Evolutionary conservation across 768 basidiomycete genomes (phyloP), one percentile per base, ranked within the genome.

Genomic region (Mycena metata): DNA sequence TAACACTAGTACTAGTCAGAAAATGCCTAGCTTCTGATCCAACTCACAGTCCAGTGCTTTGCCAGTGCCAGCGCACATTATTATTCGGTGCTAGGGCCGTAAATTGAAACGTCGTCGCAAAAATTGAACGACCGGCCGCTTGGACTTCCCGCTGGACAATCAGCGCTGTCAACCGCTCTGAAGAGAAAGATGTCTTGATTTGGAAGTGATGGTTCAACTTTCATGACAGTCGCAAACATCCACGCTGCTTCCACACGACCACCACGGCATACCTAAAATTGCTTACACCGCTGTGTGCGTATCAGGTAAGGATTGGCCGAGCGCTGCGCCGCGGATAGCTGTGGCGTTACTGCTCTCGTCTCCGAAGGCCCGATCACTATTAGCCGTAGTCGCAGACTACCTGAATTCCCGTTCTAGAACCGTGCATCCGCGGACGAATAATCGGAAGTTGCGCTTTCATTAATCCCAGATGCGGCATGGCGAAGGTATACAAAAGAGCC

Each of bases 371-470:
- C 66, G 70, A 71, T 71, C 63, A 52, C 61, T 63, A 63, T 58
- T 67, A 67, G 70, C 58, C n/a, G 62, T 67, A 50, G 46, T 47
- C 45, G 43, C 52, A 60, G 26, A 39, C 55, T 21, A 21, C 45
- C 59, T 50, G 54, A 58, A 41, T 52, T 62, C 60, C 59, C 56
- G 62, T 58, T 67, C 70, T 67, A 62, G 66, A 67, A 71, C 66
- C 62, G 58, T 55, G 69, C 60, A 33, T 57, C 62, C 70, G 66
- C 70, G 70, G 70, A 52, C 66, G 66, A 71, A 58, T 36, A 67
- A 55, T 60, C 66, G 42, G 66, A 65, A 60, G 64, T 41, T 39
- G 52, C 23, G 42, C 35, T 15, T 26, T 61, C 45, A 64, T 70
- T 66, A 55, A 67, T 30, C 35, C 66, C 51, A 49, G 45, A 68